Conservation (phyloP, 345 rosid genomes). For the Reutealis trisperma region DNA sequence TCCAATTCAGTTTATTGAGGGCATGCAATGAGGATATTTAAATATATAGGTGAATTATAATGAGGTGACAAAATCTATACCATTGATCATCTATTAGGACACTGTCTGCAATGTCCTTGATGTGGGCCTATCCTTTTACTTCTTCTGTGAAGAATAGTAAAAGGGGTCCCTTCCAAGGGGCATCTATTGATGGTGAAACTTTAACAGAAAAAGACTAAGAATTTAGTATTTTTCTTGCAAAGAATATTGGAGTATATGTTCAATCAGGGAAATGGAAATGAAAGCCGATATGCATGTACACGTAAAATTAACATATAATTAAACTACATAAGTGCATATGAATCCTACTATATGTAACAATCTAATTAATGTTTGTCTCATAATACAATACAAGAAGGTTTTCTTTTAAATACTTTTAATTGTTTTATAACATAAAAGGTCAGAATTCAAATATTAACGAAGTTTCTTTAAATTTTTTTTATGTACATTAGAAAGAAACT, state of each 20-base stretch:
- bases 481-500: too few relatives aligned
- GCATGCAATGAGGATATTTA: slow-evolving; percentile 14
- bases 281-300: background rate
- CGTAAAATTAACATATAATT: too few relatives aligned
- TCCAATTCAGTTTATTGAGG: slow-evolving; percentile 6
- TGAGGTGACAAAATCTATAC: background rate
- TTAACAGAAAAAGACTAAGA: slow-evolving; percentile 6
- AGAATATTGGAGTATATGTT: background rate
- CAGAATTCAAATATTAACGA: too few relatives aligned
- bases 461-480: too few relatives aligned
- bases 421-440: too few relatives aligned
- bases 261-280: background rate
- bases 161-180: slow-evolving; percentile 21
- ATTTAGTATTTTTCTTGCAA: slow-evolving; percentile 2
- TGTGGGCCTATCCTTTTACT: slow-evolving; percentile 25
- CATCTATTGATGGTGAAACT: slow-evolving; percentile 24
- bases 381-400: too few relatives aligned
- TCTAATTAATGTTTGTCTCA: too few relatives aligned
- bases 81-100: slow-evolving; percentile 18
- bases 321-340: too few relatives aligned
- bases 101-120: slow-evolving; percentile 20
- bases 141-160: slow-evolving; percentile 18
- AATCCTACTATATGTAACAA: too few relatives aligned
- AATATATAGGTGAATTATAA: background rate
- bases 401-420: too few relatives aligned